These are phyloP conservation scores for Trifolium pratense DNA, from an alignment of 306 rosid genomes.

Conservation along the genomic window DNA sequence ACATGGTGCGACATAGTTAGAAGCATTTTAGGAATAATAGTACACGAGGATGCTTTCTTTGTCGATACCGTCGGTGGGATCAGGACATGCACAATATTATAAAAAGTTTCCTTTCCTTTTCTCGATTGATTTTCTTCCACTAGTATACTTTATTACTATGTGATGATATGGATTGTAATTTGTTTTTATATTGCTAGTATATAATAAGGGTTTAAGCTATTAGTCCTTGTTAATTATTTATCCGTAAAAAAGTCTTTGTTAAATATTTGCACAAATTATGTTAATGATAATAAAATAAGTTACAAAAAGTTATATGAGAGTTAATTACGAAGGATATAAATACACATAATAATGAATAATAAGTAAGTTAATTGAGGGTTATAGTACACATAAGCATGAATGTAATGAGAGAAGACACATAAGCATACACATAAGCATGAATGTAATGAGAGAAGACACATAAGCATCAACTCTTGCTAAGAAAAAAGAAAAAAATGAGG, in stretches of 20 bases:
- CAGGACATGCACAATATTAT: conserved; percentile 32
- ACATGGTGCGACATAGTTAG: conserved; percentile 17
- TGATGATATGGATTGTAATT: not conserved
- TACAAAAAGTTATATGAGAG: no score
- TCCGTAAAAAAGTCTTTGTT: not conserved
- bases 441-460: no score
- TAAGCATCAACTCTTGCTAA: no score
- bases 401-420: no score
- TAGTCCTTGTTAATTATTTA: not conserved
- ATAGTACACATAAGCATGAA: no score
- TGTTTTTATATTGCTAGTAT: not conserved
- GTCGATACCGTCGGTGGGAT: conserved; percentile 41
- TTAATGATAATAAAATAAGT: no score
- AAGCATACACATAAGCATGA: no score
- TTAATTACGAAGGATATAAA: no score
- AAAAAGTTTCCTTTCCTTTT: conserved; percentile 1
- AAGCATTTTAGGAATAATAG: not conserved
- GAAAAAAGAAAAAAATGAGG: no score
- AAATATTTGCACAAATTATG: not conserved
- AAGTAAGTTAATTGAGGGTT: no score
- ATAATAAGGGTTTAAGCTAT: not conserved
- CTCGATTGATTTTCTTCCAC: not conserved
- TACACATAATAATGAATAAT: no score
- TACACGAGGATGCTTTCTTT: conserved; percentile 12
- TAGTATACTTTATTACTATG: not conserved